Evolutionary conservation across 495 filamentous ascomycete species (phyloP).

Genomic region (Rostrohypoxylon terebratum): DNA sequence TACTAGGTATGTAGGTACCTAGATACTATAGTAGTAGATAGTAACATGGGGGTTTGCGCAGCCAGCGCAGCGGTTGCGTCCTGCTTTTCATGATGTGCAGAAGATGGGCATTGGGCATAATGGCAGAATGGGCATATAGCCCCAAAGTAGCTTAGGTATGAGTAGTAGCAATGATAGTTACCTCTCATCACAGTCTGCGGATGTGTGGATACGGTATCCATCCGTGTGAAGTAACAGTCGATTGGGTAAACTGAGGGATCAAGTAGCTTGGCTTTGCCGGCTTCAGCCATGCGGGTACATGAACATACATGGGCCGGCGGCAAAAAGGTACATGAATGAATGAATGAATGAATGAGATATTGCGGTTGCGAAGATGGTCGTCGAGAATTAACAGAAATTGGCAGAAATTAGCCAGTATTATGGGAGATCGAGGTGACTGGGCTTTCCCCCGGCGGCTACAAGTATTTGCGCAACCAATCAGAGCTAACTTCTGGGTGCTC

Average conservation of each 20-base stretch:
- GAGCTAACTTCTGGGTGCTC: slow-evolving; percentile 13
- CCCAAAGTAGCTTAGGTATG: slow-evolving; percentile 34
- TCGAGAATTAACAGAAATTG: no score
- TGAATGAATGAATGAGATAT: slow-evolving; percentile 39
- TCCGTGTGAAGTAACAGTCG: slow-evolving; percentile 33
- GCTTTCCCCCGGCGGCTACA: slow-evolving; percentile 58
- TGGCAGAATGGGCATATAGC: slow-evolving; percentile 29
- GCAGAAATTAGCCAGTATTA: slow-evolving; percentile 42
- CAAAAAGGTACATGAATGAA: slow-evolving; percentile 20
- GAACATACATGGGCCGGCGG: slow-evolving; percentile 31
- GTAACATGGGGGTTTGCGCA: slow-evolving; percentile 9
- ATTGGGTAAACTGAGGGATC: slow-evolving; percentile 35
- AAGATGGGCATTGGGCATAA: slow-evolving; percentile 29
- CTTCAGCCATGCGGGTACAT: slow-evolving; percentile 28
- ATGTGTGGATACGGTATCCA: slow-evolving; percentile 19
- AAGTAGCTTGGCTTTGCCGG: slow-evolving; percentile 20
- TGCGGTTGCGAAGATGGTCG: slow-evolving; percentile 34
- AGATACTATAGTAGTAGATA: no score
- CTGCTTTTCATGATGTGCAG: slow-evolving; percentile 49
- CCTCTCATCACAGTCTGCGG: slow-evolving; percentile 26
- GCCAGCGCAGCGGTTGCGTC: slow-evolving; percentile 32
- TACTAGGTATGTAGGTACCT: no score
- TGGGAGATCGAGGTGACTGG: slow-evolving; percentile 55
- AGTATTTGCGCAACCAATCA: slow-evolving; percentile 52
- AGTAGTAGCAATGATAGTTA: slow-evolving; percentile 30